phyloP scores from a whole-genome alignment of 1,139 yeast genomes.

The Diutina ranongensis region DNA sequence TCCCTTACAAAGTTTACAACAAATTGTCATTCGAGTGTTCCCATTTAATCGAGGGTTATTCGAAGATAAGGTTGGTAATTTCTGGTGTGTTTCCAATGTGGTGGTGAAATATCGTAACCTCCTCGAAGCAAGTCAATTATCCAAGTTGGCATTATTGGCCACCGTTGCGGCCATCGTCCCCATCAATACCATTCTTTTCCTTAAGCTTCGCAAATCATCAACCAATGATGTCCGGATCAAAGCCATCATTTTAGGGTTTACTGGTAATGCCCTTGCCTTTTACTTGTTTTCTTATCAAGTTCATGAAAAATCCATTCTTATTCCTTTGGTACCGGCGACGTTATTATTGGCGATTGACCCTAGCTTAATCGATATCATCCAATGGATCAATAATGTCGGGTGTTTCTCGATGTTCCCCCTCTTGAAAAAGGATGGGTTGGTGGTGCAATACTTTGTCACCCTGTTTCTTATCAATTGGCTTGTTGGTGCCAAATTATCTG shows the following conservation, averaged over 20 bases:
- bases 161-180: constrained; percentile 66
- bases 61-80: constrained; percentile 95
- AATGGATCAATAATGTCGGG: constrained; percentile 82
- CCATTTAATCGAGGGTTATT: constrained; percentile 93
- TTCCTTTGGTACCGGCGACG: constrained; percentile 80
- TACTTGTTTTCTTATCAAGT: constrained; percentile 90
- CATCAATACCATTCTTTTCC: constrained; percentile 13
- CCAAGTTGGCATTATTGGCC: constrained; percentile 45
- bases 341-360: constrained; percentile 48
- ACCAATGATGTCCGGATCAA: constrained; percentile 8
- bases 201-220: constrained; percentile 9
- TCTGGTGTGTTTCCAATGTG: constrained; percentile 88
- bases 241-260: constrained; percentile 50
- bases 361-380: constrained; percentile 54
- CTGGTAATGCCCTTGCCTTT: constrained; percentile 80
- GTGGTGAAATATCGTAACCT: constrained; percentile 54
- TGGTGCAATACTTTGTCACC: constrained; percentile 57
- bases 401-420: constrained; percentile 84
- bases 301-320: constrained; percentile 78
- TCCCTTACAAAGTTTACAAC: constrained; percentile 13
- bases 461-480: constrained; percentile 73
- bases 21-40: constrained; percentile 57
- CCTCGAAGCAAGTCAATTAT: constrained; percentile 49
- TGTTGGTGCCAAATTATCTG: constrained; percentile 37
- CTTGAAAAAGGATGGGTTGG: constrained; percentile 61